phyloP scores from a whole-genome alignment of 345 rosid genomes.

The Melastoma malabathricum region DNA sequence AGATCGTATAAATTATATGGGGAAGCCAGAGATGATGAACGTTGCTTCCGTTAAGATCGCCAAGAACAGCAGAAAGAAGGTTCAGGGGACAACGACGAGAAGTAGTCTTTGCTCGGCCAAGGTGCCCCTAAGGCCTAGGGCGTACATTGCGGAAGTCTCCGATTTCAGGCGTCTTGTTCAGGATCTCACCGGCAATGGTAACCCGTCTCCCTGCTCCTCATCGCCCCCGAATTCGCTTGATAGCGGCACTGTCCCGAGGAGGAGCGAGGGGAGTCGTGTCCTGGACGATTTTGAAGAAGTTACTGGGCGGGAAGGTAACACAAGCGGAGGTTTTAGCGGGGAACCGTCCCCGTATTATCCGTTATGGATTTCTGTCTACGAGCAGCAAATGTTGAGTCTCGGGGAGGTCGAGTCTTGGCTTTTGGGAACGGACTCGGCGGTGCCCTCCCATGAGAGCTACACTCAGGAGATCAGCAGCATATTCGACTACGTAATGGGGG shows the following conservation, averaged over 20 bases:
- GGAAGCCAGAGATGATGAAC: conserved; percentile 22
- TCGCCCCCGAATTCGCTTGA: not conserved
- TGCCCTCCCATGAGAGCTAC: conserved; percentile 4
- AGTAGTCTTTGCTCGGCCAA: conserved; percentile 7
- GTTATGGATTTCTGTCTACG: too few relatives aligned
- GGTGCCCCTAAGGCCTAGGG: conserved; percentile 24
- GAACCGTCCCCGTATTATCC: too few relatives aligned
- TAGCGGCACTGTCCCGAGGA: too few relatives aligned
- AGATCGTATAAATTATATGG: conserved; percentile 12
- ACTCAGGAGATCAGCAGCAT: conserved; percentile 16
- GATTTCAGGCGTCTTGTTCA: conserved; percentile 39
- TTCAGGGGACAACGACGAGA: not conserved
- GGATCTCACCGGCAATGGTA: conserved; percentile 24
- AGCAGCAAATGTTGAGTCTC: not conserved
- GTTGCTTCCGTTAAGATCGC: conserved; percentile 11
- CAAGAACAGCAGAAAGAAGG: conserved; percentile 11
- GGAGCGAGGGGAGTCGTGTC: not conserved
- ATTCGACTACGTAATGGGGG: conserved; percentile 12
- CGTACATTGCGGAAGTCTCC: conserved; percentile 33
- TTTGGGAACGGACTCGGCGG: conserved; percentile 11
- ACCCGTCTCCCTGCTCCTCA: not conserved
- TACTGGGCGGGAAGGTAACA: too few relatives aligned
- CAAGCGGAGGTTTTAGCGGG: too few relatives aligned
- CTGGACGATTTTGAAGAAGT: not conserved
- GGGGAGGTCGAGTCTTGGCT: conserved; percentile 25